Percentiles rank a stretch among this genome's conserved stretches.
Evolutionary conservation across 495 filamentous ascomycete species (phyloP).

Genomic region (Lasiosphaeria miniovina): DNA sequence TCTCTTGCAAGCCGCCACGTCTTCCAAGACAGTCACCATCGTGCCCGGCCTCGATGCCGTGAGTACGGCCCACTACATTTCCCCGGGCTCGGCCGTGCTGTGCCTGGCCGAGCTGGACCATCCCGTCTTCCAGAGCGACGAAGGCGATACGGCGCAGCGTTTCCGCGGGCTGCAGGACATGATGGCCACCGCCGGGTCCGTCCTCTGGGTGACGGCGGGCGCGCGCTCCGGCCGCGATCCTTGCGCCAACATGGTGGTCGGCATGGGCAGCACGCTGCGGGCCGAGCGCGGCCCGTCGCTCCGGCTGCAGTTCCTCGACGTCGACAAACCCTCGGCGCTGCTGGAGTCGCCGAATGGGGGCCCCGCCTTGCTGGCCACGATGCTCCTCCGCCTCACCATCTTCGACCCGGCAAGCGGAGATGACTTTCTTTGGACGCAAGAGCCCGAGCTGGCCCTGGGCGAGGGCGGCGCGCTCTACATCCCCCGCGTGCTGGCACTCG

Average conservation of each 20-base stretch:
- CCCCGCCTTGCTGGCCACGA: not conserved
- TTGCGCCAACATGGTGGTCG: slow-evolving; percentile 18
- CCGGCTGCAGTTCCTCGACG: slow-evolving; percentile 29
- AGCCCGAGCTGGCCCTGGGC: slow-evolving; percentile 31
- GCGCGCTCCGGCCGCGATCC: slow-evolving; percentile 9
- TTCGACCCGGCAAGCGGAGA: slow-evolving; percentile 5
- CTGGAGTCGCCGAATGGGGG: not conserved
- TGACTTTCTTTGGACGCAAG: slow-evolving; percentile 28
- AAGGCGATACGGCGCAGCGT: slow-evolving; percentile 17
- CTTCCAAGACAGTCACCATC: not conserved
- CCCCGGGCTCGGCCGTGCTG: slow-evolving; percentile 27
- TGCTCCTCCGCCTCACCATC: slow-evolving; percentile 11
- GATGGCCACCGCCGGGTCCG: slow-evolving; percentile 27
- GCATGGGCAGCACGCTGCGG: slow-evolving; percentile 9
- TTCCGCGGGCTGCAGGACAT: slow-evolving; percentile 25
- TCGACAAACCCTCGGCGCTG: slow-evolving; percentile 17
- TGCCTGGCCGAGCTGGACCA: slow-evolving; percentile 35
- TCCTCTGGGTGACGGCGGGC: slow-evolving; percentile 43
- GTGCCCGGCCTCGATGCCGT: slow-evolving; percentile 1
- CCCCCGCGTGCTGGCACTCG: not conserved
- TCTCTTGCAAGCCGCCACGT: not conserved
- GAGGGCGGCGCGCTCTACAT: slow-evolving; percentile 1
- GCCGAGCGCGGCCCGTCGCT: slow-evolving; percentile 23
- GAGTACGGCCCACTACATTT: slow-evolving; percentile 5
- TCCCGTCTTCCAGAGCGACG: slow-evolving; percentile 21